phyloP scores from a whole-genome alignment of 1,284 basidiomycete species.

The Phlebopus sp. region DNA sequence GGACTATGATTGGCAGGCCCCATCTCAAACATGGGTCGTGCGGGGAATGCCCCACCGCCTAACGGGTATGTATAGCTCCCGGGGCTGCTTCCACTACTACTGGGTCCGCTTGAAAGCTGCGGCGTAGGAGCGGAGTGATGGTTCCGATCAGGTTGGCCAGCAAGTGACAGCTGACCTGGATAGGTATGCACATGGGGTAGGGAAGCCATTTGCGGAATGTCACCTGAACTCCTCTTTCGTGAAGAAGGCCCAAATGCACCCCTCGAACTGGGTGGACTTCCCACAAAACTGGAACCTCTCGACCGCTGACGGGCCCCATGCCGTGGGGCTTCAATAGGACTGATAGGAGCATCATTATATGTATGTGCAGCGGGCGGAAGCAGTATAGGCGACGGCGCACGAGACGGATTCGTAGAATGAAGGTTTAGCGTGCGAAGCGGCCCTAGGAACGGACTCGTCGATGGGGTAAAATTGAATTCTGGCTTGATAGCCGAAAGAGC shows the following conservation, averaged over 20 bases:
- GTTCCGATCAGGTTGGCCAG: conserved; percentile 34
- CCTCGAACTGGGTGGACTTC: conserved; percentile 40
- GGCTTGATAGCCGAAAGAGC: conserved; percentile 23
- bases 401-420: conserved; percentile 61
- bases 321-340: conserved; percentile 34
- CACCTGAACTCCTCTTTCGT: conserved; percentile 32
- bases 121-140: conserved; percentile 49
- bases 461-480: conserved; percentile 50
- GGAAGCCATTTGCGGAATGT: conserved; percentile 24
- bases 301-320: conserved; percentile 19
- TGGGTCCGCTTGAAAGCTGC: conserved; percentile 58
- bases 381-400: conserved; percentile 65
- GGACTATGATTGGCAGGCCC: conserved; percentile 28
- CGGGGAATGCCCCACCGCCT: conserved; percentile 11
- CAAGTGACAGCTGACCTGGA: conserved; percentile 29
- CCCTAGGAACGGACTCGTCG: conserved; percentile 82
- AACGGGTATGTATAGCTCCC: conserved; percentile 39
- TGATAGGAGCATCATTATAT: conserved; percentile 25
- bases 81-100: conserved; percentile 56
- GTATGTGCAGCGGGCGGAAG: conserved; percentile 49
- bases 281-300: conserved; percentile 33
- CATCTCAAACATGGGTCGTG: conserved; percentile 25
- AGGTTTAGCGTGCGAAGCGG: conserved; percentile 75
- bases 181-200: conserved; percentile 33
- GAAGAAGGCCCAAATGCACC: conserved; percentile 24